Base-by-base conservation (phyloP, 441 rosid species). In the Erodium texanum region DNA sequence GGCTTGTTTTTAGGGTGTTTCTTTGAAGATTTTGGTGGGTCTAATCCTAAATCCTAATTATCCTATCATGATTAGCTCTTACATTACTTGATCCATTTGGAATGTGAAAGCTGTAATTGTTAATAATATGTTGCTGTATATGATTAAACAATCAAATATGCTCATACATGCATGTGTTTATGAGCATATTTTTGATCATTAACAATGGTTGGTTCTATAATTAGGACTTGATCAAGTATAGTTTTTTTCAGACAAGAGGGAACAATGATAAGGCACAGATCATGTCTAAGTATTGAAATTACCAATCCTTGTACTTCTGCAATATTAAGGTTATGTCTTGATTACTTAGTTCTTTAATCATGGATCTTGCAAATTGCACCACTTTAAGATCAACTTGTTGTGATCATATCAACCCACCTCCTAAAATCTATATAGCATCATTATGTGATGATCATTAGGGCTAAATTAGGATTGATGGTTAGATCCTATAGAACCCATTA, bases 401-500 rank as follows among this genome's bases (percentile, higher is more conserved):
- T 48, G 54, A 66, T 64, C n/a, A 70, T 69, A 34, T 59, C 69
- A 58, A 68, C 11, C 66, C 16, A 68, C 11, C 59, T 64, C 41
- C 52, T 15, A 5, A 20, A 1, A 43, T 59, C 67, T 43, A 38
- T 18, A 62, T 58, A 22, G 3, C 48, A 63, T 65, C 67, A 66
- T 38, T 41, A 58, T 67, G 23, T 14, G 16, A 59, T 15, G 50
- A 24, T 36, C 18, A 24, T 38, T 48, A 63, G 62, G 62, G 27
- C 62, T 22, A 58, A 36, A 48, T 48, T 48, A 48, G 54, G 54
- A 10, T 32, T 32, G 36, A 36, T 36, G 43, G 43, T 52, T 52
- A 52, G 58, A 5, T 58, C 62, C 24, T 36, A 70, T 7, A 48
- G 16, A 73, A 24, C 59, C 29, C 73, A 76, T 69, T 66, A 68